Evolutionary conservation across 2,329 filamentous ascomycete genomes (phyloP).

Genomic region (Elsinoe perseae): DNA sequence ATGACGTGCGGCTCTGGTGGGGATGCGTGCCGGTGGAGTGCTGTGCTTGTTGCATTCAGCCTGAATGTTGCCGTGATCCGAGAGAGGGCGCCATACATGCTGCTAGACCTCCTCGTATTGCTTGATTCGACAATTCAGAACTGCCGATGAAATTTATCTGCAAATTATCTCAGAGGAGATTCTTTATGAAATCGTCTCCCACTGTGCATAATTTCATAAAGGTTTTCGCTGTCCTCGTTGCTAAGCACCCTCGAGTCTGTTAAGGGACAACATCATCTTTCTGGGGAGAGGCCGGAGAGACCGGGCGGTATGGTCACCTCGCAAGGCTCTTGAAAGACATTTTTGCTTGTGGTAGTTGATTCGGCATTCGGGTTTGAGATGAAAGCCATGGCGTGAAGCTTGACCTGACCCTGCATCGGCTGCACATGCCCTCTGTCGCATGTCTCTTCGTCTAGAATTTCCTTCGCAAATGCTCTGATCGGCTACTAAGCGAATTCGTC

Average conservation of each 20-base stretch:
- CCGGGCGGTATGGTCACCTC: too few relatives aligned
- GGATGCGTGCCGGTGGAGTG: not conserved
- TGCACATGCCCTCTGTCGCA: not conserved
- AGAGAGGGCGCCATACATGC: not conserved
- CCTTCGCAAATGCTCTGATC: not conserved
- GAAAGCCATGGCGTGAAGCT: not conserved
- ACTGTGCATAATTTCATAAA: too few relatives aligned
- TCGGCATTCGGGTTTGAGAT: not conserved
- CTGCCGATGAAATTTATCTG: too few relatives aligned
- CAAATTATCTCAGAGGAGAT: too few relatives aligned
- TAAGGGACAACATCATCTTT: too few relatives aligned
- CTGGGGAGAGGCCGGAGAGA: too few relatives aligned
- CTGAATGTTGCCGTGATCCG: constrained; percentile 1
- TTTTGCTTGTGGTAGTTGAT: too few relatives aligned
- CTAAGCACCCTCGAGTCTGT: too few relatives aligned
- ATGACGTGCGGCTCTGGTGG: constrained; percentile 5
- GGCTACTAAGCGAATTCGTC: not conserved
- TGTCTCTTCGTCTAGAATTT: not conserved
- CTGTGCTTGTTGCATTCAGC: not conserved
- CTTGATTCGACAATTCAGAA: not conserved
- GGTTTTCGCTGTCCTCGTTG: too few relatives aligned
- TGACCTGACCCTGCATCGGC: not conserved
- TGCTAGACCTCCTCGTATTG: not conserved
- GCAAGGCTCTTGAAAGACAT: too few relatives aligned
- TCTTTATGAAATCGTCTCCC: too few relatives aligned